Evolutionary conservation across 768 basidiomycete species (phyloP).

Genomic region (Termitomyces sp.): DNA sequence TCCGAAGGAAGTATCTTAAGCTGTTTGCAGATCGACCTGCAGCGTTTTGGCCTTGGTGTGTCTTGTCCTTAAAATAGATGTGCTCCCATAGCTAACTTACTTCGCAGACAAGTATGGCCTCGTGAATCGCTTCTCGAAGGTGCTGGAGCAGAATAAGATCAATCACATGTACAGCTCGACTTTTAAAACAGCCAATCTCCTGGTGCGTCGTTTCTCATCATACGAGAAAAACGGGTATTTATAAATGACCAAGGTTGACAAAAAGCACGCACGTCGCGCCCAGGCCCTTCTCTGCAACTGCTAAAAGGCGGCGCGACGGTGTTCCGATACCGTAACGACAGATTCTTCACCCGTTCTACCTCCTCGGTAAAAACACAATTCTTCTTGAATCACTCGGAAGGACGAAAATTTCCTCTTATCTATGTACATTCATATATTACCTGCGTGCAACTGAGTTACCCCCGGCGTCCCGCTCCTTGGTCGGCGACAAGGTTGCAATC

Average conservation of each 20-base stretch:
- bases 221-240: not conserved
- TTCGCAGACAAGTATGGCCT: constrained; percentile 70
- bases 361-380: constrained; percentile 3
- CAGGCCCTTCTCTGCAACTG: constrained; percentile 56
- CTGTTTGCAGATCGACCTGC: constrained; percentile 74
- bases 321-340: constrained; percentile 1
- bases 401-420: not conserved
- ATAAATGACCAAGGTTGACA: constrained; percentile 42
- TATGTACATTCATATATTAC: not conserved
- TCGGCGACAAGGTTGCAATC: not conserved
- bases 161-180: constrained; percentile 86
- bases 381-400: not conserved
- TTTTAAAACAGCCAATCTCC: constrained; percentile 77
- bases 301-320: constrained; percentile 25
- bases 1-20: constrained; percentile 43
- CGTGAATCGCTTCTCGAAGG: constrained; percentile 71
- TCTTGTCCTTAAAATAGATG: constrained; percentile 7
- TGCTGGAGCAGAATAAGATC: constrained; percentile 69
- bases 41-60: constrained; percentile 67
- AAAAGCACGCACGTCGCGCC: constrained; percentile 53
- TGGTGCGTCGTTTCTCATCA: constrained; percentile 38
- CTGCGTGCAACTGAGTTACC: not conserved
- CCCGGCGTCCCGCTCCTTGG: not conserved
- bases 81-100: constrained; percentile 1
- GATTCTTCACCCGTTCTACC: not conserved